These are phyloP conservation scores for Polytrichum commune DNA, from an alignment of 225 moss, liverwort and hornwort species.

Conservation along the genomic window DNA sequence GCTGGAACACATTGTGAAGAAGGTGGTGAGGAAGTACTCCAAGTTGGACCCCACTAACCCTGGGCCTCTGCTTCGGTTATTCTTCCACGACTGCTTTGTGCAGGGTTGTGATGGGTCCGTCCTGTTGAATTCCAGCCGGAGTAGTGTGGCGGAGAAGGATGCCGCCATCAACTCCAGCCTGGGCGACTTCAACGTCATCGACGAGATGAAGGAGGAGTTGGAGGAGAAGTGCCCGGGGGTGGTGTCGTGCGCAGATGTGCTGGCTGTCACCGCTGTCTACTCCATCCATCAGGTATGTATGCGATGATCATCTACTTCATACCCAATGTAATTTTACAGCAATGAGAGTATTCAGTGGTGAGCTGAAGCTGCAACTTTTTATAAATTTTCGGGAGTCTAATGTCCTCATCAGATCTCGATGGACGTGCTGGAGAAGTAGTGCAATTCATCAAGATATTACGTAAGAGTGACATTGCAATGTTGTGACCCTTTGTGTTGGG, in stretches of 20 bases:
- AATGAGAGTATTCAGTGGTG: no score
- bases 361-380: no score
- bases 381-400: no score
- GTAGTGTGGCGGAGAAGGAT: background rate
- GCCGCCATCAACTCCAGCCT: background rate
- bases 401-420: no score
- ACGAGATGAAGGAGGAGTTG: background rate
- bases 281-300: background rate
- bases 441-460: background rate
- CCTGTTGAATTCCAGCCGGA: background rate
- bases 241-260: background rate
- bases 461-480: background rate
- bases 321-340: no score
- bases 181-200: background rate
- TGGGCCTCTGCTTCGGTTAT: background rate
- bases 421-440: no score
- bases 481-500: background rate
- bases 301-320: no score
- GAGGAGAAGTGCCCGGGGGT: background rate
- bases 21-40: background rate
- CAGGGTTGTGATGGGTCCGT: background rate
- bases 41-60: background rate
- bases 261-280: slow-evolving; percentile 3
- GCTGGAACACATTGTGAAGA: background rate
- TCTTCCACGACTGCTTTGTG: background rate